Evolutionary conservation across 371 early-diverging fungal genomes (phyloP).

Genomic region (Mucor racemosus): DNA sequence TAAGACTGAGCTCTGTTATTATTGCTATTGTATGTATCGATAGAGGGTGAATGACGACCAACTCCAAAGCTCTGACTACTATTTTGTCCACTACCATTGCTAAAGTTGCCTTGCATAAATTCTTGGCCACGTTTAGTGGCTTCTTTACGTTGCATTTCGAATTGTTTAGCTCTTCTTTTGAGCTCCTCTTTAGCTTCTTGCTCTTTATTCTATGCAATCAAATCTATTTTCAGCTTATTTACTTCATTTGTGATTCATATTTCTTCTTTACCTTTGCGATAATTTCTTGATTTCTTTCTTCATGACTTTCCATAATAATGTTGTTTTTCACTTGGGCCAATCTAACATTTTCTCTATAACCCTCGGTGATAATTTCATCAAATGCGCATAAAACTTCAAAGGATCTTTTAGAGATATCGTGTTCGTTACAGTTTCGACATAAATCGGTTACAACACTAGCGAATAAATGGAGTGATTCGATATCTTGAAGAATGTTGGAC

Average conservation of each 20-base stretch:
- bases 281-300: slow-evolving; percentile 95
- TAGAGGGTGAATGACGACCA: slow-evolving; percentile 54
- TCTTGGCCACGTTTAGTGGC: slow-evolving; percentile 76
- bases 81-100: slow-evolving; percentile 30
- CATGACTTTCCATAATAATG: slow-evolving; percentile 95
- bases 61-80: slow-evolving; percentile 23
- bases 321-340: slow-evolving; percentile 89
- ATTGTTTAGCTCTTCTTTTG: slow-evolving; percentile 87
- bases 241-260: background rate
- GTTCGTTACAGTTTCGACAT: slow-evolving; percentile 83
- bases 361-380: slow-evolving; percentile 94
- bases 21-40: background rate
- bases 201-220: slow-evolving; percentile 82
- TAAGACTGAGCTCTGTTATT: background rate
- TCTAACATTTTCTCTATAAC: slow-evolving; percentile 85
- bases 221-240: too few relatives aligned
- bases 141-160: slow-evolving; percentile 90
- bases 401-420: slow-evolving; percentile 73
- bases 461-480: slow-evolving; percentile 91
- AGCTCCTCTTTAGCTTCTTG: slow-evolving; percentile 96
- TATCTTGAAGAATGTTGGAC: slow-evolving; percentile 91
- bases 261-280: slow-evolving; percentile 74
- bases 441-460: slow-evolving; percentile 91
- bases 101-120: slow-evolving; percentile 55
- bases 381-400: slow-evolving; percentile 93